Evolutionary conservation across 805 yeast species (phyloP).

Genomic region (Clavispora fructus): DNA sequence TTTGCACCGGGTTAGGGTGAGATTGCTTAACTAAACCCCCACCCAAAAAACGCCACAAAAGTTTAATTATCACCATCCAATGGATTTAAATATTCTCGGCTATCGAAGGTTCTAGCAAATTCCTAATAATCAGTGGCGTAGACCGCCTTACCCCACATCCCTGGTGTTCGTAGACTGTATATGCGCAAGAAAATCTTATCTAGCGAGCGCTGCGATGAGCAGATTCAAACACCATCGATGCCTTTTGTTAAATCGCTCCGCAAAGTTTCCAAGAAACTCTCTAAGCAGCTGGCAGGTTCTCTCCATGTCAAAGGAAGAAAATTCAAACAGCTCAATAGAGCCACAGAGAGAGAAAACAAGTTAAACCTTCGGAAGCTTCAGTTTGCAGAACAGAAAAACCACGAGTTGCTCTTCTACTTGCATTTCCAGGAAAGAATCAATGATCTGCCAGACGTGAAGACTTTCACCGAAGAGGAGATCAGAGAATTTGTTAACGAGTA

Average conservation of each 20-base stretch:
- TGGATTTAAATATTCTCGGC: no score
- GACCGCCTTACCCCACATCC: neutral
- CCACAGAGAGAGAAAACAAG: constrained; percentile 79
- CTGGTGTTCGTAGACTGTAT: neutral
- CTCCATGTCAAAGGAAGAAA: constrained; percentile 89
- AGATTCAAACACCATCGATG: constrained; percentile 31
- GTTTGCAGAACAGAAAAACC: constrained; percentile 53
- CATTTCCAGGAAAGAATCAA: constrained; percentile 50
- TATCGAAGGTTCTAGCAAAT: no score
- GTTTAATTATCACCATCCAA: no score
- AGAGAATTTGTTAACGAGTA: constrained; percentile 55
- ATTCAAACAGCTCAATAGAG: constrained; percentile 76
- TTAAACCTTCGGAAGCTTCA: constrained; percentile 54
- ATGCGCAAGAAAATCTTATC: neutral
- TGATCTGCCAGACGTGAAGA: constrained; percentile 19
- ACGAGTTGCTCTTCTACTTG: constrained; percentile 52
- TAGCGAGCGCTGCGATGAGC: constrained; percentile 3
- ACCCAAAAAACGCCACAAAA: no score
- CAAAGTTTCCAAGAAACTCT: constrained; percentile 58
- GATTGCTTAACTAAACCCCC: no score
- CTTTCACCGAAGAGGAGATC: constrained; percentile 54
- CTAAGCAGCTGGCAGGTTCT: constrained; percentile 45
- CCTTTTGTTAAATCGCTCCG: constrained; percentile 63
- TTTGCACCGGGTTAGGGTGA: no score
- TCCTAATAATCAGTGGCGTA: neutral